phyloP scores from a whole-genome alignment of 495 filamentous ascomycete genomes.

The Echria macrotheca region DNA sequence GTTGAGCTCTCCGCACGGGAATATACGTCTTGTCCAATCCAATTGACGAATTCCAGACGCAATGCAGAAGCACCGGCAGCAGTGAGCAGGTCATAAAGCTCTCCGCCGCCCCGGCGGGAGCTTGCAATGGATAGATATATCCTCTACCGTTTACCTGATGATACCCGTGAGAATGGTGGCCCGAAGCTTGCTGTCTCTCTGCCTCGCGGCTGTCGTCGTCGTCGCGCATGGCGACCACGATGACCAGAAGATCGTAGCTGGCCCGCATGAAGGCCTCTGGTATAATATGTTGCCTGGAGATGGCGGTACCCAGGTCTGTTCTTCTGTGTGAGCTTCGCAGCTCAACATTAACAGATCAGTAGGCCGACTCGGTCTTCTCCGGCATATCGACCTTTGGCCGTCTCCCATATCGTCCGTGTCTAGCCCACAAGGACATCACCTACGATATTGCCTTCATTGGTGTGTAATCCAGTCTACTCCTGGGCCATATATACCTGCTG shows the following conservation, averaged over 20 bases:
- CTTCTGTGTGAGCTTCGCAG: neutral
- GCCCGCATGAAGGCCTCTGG: constrained; percentile 48
- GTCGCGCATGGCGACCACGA: constrained; percentile 32
- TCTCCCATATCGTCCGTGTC: constrained; percentile 67
- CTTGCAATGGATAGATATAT: too few relatives aligned
- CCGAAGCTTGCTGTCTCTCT: constrained; percentile 18
- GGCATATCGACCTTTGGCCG: constrained; percentile 84
- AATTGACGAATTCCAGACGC: neutral
- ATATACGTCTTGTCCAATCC: neutral
- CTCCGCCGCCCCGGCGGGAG: too few relatives aligned
- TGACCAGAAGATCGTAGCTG: constrained; percentile 37
- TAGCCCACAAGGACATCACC: constrained; percentile 55
- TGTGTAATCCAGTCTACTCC: constrained; percentile 51
- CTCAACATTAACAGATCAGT: too few relatives aligned
- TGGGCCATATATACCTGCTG: constrained; percentile 10
- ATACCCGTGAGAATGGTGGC: constrained; percentile 20
- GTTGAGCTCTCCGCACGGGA: constrained; percentile 1
- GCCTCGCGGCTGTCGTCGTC: constrained; percentile 22
- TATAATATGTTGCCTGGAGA: constrained; percentile 53
- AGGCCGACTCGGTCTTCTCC: constrained; percentile 61
- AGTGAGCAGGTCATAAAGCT: constrained; percentile 8
- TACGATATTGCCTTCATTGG: constrained; percentile 85
- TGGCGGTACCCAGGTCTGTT: constrained; percentile 49
- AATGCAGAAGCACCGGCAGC: constrained; percentile 8
- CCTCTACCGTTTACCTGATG: too few relatives aligned